A percentile compares a stretch with the other conserved stretches of the same genome.
These are phyloP conservation scores for Colletotrichum abscissum DNA, from an alignment of 2,329 filamentous ascomycete species.

Conservation along the genomic window DNA sequence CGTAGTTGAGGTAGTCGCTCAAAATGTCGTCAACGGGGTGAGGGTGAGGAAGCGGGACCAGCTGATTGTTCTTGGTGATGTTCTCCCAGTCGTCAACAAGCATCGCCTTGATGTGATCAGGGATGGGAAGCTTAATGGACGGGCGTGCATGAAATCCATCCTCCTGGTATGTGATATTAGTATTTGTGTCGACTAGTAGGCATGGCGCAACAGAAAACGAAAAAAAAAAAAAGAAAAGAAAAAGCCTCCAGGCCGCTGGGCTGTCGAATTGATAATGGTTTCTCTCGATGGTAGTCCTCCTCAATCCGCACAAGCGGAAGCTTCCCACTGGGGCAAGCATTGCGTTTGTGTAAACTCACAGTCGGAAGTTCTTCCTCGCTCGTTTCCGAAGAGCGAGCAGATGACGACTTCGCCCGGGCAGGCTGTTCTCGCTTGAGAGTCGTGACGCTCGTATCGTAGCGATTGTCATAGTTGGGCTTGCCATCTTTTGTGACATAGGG, in stretches of 20 bases:
- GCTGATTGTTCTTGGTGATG: conserved; percentile 92
- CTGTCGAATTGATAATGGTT: neutral
- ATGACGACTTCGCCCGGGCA: neutral
- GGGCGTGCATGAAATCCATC: conserved; percentile 87
- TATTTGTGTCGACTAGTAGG: neutral
- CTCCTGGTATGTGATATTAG: conserved; percentile 68
- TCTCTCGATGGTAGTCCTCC: neutral
- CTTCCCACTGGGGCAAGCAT: neutral
- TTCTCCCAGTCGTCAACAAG: conserved; percentile 99
- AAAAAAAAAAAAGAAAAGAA: neutral
- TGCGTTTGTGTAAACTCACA: neutral
- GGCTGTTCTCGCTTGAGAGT: conserved; percentile 11
- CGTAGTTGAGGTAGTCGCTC: conserved; percentile 80
- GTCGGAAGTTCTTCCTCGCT: neutral
- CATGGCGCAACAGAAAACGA: neutral
- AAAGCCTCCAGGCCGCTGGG: conserved; percentile 18
- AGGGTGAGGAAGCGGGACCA: conserved; percentile 84
- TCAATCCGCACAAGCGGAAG: neutral
- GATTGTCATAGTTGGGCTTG: conserved; percentile 13
- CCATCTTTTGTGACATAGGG: conserved; percentile 25
- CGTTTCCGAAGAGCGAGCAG: neutral
- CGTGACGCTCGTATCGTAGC: neutral
- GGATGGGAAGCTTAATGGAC: conserved; percentile 86
- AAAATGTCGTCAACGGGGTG: conserved; percentile 83
- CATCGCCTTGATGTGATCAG: conserved; percentile 89